These are phyloP conservation scores for Eucalyptus cloeziana DNA, from an alignment of 345 rosid genomes.

Conservation along the genomic window DNA sequence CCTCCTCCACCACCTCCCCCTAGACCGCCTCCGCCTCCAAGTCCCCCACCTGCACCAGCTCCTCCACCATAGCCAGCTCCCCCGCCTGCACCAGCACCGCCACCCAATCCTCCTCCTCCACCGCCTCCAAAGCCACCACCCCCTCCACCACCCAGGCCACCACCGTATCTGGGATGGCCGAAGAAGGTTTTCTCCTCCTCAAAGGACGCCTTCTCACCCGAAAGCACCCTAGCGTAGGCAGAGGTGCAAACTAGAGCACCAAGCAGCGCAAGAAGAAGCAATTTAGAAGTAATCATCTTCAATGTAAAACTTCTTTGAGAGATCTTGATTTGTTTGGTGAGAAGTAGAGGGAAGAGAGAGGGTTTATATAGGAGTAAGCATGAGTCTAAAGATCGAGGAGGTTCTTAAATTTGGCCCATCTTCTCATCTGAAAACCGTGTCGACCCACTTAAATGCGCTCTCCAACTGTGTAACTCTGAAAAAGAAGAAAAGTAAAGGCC, in stretches of 20 bases:
- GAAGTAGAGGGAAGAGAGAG: background rate
- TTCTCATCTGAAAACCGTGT: conserved; percentile 20
- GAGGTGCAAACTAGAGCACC: conserved; percentile 14
- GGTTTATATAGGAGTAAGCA: background rate
- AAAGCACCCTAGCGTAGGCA: conserved; percentile 19
- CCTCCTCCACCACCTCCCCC: background rate
- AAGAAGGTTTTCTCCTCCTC: conserved; percentile 25
- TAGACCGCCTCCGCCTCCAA: conserved; percentile 15
- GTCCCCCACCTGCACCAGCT: conserved; percentile 15
- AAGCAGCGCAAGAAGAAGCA: conserved; percentile 18
- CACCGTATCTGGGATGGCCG: conserved; percentile 2
- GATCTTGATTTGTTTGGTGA: background rate
- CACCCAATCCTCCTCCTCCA: conserved; percentile 6
- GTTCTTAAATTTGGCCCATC: conserved; percentile 13
- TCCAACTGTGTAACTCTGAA: conserved; percentile 11
- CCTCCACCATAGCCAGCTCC: conserved; percentile 6
- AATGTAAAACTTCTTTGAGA: background rate
- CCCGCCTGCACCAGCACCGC: conserved; percentile 1
- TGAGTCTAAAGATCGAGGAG: background rate
- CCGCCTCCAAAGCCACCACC: conserved; percentile 9
- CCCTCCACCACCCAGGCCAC: background rate
- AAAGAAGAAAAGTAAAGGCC: background rate
- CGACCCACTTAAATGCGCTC: conserved; percentile 10
- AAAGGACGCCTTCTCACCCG: conserved; percentile 8
- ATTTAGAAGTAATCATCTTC: conserved; percentile 4